These are phyloP conservation scores for Exophiala sp. DNA, from an alignment of 2,329 filamentous ascomycete genomes.

Conservation along the genomic window DNA sequence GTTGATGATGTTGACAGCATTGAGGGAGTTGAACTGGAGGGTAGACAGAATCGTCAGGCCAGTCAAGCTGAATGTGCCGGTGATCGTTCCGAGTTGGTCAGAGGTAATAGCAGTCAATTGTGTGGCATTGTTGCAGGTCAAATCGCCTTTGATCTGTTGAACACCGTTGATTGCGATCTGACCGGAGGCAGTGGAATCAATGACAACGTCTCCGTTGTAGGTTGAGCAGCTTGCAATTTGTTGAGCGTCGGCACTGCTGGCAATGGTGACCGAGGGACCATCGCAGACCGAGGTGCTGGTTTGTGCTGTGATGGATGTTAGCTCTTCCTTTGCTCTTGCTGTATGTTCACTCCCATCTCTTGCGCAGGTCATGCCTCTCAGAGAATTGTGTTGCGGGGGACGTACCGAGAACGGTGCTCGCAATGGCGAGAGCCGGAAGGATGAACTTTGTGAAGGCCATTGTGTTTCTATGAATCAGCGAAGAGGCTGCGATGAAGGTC, in stretches of 20 bases:
- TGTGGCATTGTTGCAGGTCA: conserved; percentile 53
- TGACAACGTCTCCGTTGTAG: conserved; percentile 64
- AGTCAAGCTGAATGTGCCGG: conserved; percentile 65
- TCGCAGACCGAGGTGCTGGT: conserved; percentile 14
- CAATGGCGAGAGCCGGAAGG: conserved; percentile 54
- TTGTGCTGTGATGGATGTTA: conserved; percentile 22
- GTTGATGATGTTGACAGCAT: conserved; percentile 62
- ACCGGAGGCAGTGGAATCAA: conserved; percentile 56
- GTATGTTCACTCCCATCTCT: conserved; percentile 1
- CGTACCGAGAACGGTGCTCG: conserved; percentile 51
- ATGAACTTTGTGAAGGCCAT: conserved; percentile 57
- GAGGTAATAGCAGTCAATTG: conserved; percentile 63
- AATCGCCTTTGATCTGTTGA: conserved; percentile 56
- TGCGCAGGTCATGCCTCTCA: neutral
- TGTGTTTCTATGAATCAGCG: conserved; percentile 26
- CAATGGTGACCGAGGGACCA: conserved; percentile 40
- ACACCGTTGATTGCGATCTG: conserved; percentile 60
- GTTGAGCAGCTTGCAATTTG: conserved; percentile 65
- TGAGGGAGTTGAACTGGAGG: conserved; percentile 65
- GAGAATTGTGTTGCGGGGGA: neutral
- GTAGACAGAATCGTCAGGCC: conserved; percentile 66
- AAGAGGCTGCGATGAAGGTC: conserved; percentile 18
- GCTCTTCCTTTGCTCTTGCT: neutral
- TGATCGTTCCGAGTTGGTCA: conserved; percentile 61
- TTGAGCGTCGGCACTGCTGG: conserved; percentile 61